These are phyloP conservation scores for Tardiomyces blankii DNA, from an alignment of 1,139 yeast species.

Conservation along the genomic window DNA sequence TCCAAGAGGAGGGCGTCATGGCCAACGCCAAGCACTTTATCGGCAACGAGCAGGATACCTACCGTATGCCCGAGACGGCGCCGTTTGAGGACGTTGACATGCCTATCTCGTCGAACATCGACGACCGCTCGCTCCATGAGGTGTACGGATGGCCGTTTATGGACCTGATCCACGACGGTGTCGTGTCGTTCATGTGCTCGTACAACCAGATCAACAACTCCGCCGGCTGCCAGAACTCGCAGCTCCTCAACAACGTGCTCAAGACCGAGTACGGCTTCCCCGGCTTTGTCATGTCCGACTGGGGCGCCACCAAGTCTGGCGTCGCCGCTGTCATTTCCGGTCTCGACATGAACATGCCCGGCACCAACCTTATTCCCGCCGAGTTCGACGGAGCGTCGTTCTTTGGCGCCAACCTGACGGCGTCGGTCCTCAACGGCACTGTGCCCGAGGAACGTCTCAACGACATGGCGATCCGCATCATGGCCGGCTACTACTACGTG, in stretches of 20 bases:
- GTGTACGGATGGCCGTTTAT: constrained; percentile 59
- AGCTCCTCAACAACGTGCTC: constrained; percentile 41
- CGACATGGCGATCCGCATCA: constrained; percentile 51
- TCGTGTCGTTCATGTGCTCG: constrained; percentile 54
- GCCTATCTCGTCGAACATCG: constrained; percentile 34
- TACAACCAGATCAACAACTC: constrained; percentile 49
- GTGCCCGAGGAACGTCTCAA: constrained; percentile 44
- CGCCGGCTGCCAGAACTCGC: constrained; percentile 51
- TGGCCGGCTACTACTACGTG: constrained; percentile 42
- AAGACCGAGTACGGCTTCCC: constrained; percentile 58
- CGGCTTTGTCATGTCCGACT: constrained; percentile 56
- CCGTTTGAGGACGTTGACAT: constrained; percentile 35
- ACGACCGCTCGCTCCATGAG: constrained; percentile 55
- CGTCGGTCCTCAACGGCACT: constrained; percentile 46
- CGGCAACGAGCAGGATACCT: constrained; percentile 56
- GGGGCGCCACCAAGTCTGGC: constrained; percentile 51
- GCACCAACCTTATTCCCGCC: constrained; percentile 37
- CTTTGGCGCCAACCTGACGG: constrained; percentile 49
- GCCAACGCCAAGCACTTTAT: constrained; percentile 46
- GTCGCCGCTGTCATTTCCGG: constrained; percentile 38
- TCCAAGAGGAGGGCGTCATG: constrained; percentile 48
- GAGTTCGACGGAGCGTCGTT: constrained; percentile 44
- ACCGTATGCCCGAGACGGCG: constrained; percentile 56
- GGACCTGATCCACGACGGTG: constrained; percentile 50
- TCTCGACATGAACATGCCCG: constrained; percentile 60